Evolutionary conservation across 1,139 yeast species (phyloP), one percentile per base, ranked within the genome.

Genomic region (Geotrichum reessii): DNA sequence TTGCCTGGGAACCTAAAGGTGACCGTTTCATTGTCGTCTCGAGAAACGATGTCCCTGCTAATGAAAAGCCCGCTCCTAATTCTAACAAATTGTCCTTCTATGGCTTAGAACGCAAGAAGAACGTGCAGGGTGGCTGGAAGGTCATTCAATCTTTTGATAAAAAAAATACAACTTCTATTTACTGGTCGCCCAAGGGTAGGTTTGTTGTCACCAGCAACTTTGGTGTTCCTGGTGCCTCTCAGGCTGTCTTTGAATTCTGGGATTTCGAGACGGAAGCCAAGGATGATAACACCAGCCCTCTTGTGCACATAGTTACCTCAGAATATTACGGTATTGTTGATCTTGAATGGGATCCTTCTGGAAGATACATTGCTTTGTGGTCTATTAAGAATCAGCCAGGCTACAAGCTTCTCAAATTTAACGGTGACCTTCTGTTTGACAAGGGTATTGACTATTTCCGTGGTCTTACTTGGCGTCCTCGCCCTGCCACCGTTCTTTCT

Each of bases 1-100:
- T 95, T 75, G 92, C 91, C 58, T 95, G 98, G 98, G 99, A 95
- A 76, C 97, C 99, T 68, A 83, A 80, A 67, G 86, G 95, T 33
- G 93, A 89, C 71, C 82, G 97, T 72, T 92, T 93, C 67, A 84
- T 88, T 62, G 82, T 87, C 57, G 85, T 93, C 67, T 84, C 96
- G 40, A 67, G 74, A 61, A 63, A 67, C 53, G 78, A 76, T 59
- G 64, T 67, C 14, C 77, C 76, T 50, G 85, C 86, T 22, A 58
- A 60, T 31, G 63, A 62, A 33, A 62, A 64, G 46, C 64, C 67
- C 42, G 82, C 93, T 48, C 79, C 85, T 66, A 84, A 92, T 62
- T 83, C 82, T 71, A 89, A 89, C 70, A 80, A 78, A 55, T 80
- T 91, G 58, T 78, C 90, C 3, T 92, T 95, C 80, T 93, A 83